Evolutionary conservation across 345 rosid species (phyloP).

Genomic region (Viola odorata): DNA sequence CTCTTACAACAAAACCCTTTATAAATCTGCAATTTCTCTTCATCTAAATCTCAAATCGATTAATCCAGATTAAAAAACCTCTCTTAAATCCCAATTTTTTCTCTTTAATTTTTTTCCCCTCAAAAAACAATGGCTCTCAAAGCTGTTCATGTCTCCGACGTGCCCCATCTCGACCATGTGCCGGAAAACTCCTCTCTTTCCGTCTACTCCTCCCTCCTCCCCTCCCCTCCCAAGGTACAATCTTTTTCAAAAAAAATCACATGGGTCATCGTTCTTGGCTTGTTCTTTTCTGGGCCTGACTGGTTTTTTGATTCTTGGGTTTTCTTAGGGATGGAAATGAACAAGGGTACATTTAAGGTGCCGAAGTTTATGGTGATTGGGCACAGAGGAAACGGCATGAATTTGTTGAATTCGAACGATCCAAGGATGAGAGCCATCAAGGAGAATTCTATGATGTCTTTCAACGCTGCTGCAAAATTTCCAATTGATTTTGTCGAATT

Average conservation of each 20-base stretch:
- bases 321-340: constrained; percentile 36
- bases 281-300: background rate
- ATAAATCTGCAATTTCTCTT: no score
- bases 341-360: constrained; percentile 25
- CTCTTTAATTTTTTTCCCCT: background rate
- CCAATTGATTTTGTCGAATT: constrained; percentile 85
- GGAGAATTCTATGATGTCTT: constrained; percentile 76
- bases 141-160: constrained; percentile 81
- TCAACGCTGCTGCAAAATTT: constrained; percentile 63
- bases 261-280: background rate
- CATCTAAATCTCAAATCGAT: no score
- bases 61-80: background rate
- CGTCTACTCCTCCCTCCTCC: constrained; percentile 31
- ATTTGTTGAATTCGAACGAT: constrained; percentile 52
- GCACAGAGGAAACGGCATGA: constrained; percentile 95
- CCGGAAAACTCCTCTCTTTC: constrained; percentile 45
- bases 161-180: constrained; percentile 64
- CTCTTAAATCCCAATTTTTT: background rate
- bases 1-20: no score
- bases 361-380: constrained; percentile 75
- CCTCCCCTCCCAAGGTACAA: constrained; percentile 26
- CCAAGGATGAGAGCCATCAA: constrained; percentile 58
- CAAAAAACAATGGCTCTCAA: constrained; percentile 56
- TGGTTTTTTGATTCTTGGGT: background rate
- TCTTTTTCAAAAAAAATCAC: background rate